phyloP scores from a whole-genome alignment of 2,329 filamentous ascomycete species.

The Epicoccum sorghinum region DNA sequence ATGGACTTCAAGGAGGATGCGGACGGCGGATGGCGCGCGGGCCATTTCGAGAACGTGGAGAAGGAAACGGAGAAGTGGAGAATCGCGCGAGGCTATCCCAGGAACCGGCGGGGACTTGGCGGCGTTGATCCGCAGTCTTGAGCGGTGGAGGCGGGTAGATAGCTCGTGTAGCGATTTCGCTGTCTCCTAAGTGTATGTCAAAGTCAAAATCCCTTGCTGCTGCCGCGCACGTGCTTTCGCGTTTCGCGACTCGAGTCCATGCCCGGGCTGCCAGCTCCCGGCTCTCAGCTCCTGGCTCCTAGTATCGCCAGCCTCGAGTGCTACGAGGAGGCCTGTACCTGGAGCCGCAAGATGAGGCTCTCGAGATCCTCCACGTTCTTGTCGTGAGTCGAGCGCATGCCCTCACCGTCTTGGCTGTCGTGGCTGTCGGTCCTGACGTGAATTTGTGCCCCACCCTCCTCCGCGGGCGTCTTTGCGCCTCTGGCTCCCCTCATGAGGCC shows the following conservation, averaged over 20 bases:
- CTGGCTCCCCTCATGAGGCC: too few species aligned
- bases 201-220: background rate
- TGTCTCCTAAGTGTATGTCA: background rate
- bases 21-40: conserved; percentile 52
- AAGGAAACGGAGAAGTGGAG: conserved; percentile 49
- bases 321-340: too few species aligned
- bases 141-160: background rate
- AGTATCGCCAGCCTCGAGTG: too few species aligned
- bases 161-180: background rate
- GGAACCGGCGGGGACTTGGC: conserved; percentile 38
- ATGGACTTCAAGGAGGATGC: conserved; percentile 39
- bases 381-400: background rate
- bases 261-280: too few species aligned
- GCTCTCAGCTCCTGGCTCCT: too few species aligned
- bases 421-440: background rate
- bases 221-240: conserved; percentile 3
- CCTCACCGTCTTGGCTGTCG: background rate
- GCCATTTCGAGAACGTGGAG: conserved; percentile 39
- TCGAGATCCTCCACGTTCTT: too few species aligned
- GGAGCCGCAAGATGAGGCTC: too few species aligned
- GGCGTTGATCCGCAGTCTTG: background rate
- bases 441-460: too few species aligned
- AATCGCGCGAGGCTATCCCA: conserved; percentile 39
- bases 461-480: background rate
- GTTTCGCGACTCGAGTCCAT: background rate